These are phyloP conservation scores for Avicennia marina DNA, from an alignment of 257 asterid genomes.

Conservation along the genomic window DNA sequence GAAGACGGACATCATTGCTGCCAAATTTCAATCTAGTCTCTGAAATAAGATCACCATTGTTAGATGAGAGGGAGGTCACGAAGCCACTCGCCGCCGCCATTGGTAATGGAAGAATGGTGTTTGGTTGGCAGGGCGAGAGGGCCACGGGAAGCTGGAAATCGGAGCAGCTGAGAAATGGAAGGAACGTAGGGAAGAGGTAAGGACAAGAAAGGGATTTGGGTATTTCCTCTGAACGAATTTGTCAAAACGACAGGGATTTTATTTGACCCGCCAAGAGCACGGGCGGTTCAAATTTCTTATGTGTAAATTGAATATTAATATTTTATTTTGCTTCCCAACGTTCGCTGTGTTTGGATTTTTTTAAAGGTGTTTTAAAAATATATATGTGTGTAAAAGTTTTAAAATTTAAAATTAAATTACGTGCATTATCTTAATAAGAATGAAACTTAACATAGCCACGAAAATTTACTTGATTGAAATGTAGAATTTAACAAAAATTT, in stretches of 20 bases:
- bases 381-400: too few relatives aligned
- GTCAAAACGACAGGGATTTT: constrained; percentile 9
- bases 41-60: background rate
- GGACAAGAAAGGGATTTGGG: constrained; percentile 5
- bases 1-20: constrained; percentile 15
- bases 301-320: too few relatives aligned
- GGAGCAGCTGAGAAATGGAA: constrained; percentile 9
- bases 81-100: constrained; percentile 50
- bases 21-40: constrained; percentile 16
- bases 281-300: background rate
- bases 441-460: too few relatives aligned
- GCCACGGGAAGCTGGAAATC: constrained; percentile 11
- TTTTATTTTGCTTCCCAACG: too few relatives aligned
- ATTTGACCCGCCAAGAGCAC: constrained; percentile 12
- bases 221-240: constrained; percentile 17
- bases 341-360: too few relatives aligned
- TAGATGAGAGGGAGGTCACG: constrained; percentile 21
- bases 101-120: background rate
- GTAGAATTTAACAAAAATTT: too few relatives aligned
- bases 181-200: background rate
- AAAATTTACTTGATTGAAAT: too few relatives aligned
- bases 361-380: too few relatives aligned
- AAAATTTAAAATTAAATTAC: too few relatives aligned
- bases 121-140: constrained; percentile 21
- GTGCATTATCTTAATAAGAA: too few relatives aligned